Evolutionary conservation across 164 flowering plant species (phyloP), one percentile per base, ranked within the genome.

Genomic region (Vitis amurensis): DNA sequence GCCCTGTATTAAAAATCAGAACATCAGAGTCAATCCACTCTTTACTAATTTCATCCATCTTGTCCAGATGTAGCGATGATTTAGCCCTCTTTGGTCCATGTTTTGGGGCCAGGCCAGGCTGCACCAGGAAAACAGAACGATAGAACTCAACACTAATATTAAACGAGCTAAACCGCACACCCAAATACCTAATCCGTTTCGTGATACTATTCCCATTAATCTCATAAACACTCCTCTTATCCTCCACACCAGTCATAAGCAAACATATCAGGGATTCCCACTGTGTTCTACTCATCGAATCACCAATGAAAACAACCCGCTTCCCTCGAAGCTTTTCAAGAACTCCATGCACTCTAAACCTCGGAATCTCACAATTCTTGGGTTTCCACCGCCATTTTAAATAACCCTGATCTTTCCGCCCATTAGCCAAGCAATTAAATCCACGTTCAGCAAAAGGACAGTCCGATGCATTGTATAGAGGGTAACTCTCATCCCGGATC

Each of bases 311-410:
- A 68, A 88, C 93, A 64, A 92, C 71, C 69, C 98, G 75, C 68
- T 85, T 86, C 52, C 92, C 87, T 12, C 91, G 82, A 63, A 91
- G 86, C 74, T 37, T 66, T 67, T 88, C 82, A 67, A 91, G 83
- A 37, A 79, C 55, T 37, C 8, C 70, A 5, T 27, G 66, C 27
- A 69, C 84, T 68, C 86, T 55, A 60, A 92, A 87, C 79, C 83
- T 80, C 0, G 91, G 92, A 27, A 92, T 75, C 10, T 87, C 85
- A 74, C 99, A 94, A 50, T 77, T 74, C n/a, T 73, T 82, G 0
- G 98, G 99, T 78, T 88, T 88, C 99, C 99, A 94, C 77, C 89
- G 76, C 95, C 92, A 89, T 64, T 84, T 88, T 27, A 77, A 76
- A 73, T 89, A 92, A 64, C 80, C 91, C 0, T 29, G 68, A 67